These are phyloP conservation scores for Eucalyptus regnans DNA, from an alignment of 345 rosid genomes.

Conservation along the genomic window DNA sequence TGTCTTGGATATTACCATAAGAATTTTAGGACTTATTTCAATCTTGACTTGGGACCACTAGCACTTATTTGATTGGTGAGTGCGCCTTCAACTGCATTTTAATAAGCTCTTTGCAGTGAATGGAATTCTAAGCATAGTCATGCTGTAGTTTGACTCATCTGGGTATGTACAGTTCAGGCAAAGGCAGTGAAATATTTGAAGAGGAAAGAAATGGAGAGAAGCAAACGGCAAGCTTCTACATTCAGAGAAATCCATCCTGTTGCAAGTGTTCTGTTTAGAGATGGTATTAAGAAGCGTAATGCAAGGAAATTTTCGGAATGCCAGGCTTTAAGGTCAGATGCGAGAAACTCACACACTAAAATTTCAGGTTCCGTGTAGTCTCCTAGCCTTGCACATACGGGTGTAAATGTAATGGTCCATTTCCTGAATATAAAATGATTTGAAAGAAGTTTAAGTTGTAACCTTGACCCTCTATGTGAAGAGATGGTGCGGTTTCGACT, in stretches of 20 bases:
- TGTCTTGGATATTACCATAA: neutral
- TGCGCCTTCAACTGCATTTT: neutral
- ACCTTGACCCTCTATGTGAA: neutral
- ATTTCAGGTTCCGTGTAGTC: neutral
- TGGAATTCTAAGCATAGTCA: neutral
- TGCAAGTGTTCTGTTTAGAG: slow-evolving; percentile 51
- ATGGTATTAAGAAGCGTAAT: slow-evolving; percentile 62
- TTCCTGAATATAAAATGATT: neutral
- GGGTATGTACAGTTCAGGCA: slow-evolving; percentile 43
- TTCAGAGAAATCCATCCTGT: slow-evolving; percentile 3
- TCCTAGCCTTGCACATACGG: neutral
- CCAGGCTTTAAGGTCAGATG: slow-evolving; percentile 2
- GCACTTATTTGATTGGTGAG: neutral
- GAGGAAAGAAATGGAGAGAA: slow-evolving; percentile 26
- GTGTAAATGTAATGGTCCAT: neutral
- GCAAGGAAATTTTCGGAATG: slow-evolving; percentile 22
- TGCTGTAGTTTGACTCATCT: neutral
- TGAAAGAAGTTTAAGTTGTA: neutral
- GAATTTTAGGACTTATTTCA: neutral
- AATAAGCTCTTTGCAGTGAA: neutral
- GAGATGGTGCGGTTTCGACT: neutral
- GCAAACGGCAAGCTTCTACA: slow-evolving; percentile 4
- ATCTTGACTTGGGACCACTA: neutral
- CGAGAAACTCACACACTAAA: neutral
- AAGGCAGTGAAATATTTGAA: slow-evolving; percentile 57